Evolutionary conservation across 306 rosid genomes (phyloP).

Genomic region (Albizia julibrissin): DNA sequence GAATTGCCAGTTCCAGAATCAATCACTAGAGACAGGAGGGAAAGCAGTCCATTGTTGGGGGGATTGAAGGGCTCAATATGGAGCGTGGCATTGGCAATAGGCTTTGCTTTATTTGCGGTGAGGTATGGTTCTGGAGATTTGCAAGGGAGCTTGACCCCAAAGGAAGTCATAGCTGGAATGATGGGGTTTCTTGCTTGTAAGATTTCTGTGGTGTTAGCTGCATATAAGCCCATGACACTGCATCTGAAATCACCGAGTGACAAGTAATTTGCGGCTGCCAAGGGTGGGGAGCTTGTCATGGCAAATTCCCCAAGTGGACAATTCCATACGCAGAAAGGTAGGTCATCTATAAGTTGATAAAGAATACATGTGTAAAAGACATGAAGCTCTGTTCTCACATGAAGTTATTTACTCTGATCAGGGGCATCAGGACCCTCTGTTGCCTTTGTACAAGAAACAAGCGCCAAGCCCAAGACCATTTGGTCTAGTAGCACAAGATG

Average conservation of each 20-base stretch:
- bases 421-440: neutral
- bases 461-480: too few relatives aligned
- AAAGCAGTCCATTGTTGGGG: conserved; percentile 36
- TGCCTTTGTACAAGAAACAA: neutral
- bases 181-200: conserved; percentile 81
- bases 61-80: conserved; percentile 59
- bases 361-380: neutral
- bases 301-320: neutral
- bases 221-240: conserved; percentile 63
- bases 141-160: conserved; percentile 50
- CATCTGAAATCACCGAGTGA: conserved; percentile 53
- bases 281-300: neutral
- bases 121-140: conserved; percentile 60
- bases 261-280: neutral
- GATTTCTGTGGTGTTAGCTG: conserved; percentile 80
- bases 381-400: too few relatives aligned
- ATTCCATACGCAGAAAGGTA: neutral
- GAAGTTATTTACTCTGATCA: neutral
- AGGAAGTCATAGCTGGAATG: conserved; percentile 73
- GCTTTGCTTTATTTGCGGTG: conserved; percentile 44
- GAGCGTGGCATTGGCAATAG: conserved; percentile 59
- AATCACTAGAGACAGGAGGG: conserved; percentile 28
- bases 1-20: conserved; percentile 67
- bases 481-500: too few relatives aligned
- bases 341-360: neutral